Evolutionary conservation across 768 basidiomycete genomes (phyloP), one percentile per base, ranked within the genome.

Genomic region (Clavulina sp.): DNA sequence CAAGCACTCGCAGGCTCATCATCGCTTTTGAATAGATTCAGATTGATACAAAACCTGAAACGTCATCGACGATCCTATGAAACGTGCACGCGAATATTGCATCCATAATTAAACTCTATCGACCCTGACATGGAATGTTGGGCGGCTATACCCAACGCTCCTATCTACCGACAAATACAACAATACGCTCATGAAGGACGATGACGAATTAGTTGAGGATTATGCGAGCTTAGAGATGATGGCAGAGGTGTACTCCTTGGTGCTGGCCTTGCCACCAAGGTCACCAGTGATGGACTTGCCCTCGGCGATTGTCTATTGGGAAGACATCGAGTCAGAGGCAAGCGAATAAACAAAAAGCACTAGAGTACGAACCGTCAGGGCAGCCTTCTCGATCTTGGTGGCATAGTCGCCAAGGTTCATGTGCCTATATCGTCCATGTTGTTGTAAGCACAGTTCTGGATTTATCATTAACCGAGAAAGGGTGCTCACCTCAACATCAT

Each of bases 231-330:
- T 89, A 56, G 69, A 60, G 56, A 95, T 81, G 67, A 96, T 93
- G 26, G 88, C 83, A 50, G 76, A 64, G 38, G 92, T 92, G 70
- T 86, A 96, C 66, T 95, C 81, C 64, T 72, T 72, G 2, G 95
- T 99, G 31, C 79, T 77, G 16, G 92, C 77, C 65, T 84, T 91
- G 38, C 95, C 95, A 21, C 95, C 91, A 53, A 99, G 70, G 66
- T 99, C 95, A 29, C 93, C 86, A 5, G 95, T 99, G 65, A 96
- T 92, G 38, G 72, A 66, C 70, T 85, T 89, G 58, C 95, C 95
- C 69, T 95, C 93, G 18, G 93, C 89, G 63, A 99, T 95, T 31
- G 91, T 97, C 91, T 93, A 57, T 16, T 30, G 21, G 41, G 3
- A n/a, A 7, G 4, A 29, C 52, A 48, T 51, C 29, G 28, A 38